Base-by-base conservation (phyloP, 2,329 filamentous ascomycete species). In the Metarhizium album region DNA sequence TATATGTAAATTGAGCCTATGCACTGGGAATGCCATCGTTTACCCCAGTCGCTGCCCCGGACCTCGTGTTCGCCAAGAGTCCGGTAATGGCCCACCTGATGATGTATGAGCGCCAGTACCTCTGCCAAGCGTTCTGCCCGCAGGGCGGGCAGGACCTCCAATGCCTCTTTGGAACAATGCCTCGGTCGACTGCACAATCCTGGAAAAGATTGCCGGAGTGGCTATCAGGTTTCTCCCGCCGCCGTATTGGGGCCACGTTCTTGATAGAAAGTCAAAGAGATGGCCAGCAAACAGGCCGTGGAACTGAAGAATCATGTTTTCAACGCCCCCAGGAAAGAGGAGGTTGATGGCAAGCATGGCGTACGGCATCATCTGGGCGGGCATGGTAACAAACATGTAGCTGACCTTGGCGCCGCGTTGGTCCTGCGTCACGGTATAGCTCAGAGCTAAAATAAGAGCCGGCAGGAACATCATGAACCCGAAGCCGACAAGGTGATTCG, bases 241-340 rank as follows among this genome's bases (percentile, higher is more conserved):
- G 31, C 90, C 91, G 63, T 93, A 93, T 50, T 87, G 82, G 4
- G 93, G 93, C 75, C 90, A 97, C 42, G 96, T 76, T 46, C 87
- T 80, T 2, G 87, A 89, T 47, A 96, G 67, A 63, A 97, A 98
- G 64, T 97, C 87, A 68, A 89, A 95, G 20, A 93, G 62, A 65
- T 98, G 93, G 4, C 90, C 90, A 13, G 90, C 87, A 42, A 95
- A 57, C 11, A 98, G 74, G n/a, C 93, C 93, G 33, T 80, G 87
- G 4, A 81, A 67, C 62, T 94, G 83, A 3, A 83, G 61, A 51
- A 86, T 63, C 11, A 86, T 76, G 18, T 69, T 69, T 3, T 66
- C 58, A 35, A 75, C 74, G 11, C 84, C 83, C 4, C 70, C 74
- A 0, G 60, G 63, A 63, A 86, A 79, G 49, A 97, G 71, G 22